Evolutionary conservation across 1,284 basidiomycete genomes (phyloP), one percentile per base, ranked within the genome.

Genomic region (Fomes fomentarius): DNA sequence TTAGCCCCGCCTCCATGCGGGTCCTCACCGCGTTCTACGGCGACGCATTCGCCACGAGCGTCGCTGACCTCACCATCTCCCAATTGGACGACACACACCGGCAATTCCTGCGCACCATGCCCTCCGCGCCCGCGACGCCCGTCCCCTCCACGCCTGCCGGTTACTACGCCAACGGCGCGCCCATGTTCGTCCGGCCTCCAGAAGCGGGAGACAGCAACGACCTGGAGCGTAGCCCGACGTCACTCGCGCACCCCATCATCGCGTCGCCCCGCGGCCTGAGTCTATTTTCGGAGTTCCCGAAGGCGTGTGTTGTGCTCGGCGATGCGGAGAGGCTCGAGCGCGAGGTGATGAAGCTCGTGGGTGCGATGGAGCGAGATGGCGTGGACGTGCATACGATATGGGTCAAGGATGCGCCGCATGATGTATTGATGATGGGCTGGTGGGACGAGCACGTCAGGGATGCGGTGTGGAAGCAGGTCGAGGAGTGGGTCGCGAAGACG

Each of bases 201-300:
- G 54, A 47, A 40, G 52, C 50, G 7, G 46, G 50, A 24, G 12
- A 22, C 43, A 24, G 8, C 21, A 22, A 11, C 12, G 42, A 46
- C 24, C 56, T 57, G 22, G 56, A 54, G 19, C 48, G 55, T 38
- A 63, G 61, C 56, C 65, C 67, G 48, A 66, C 67, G 54, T 62
- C 58, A 21, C 62, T 69, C 45, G 54, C 59, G 54, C 59, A 58
- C 37, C 69, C 68, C 24, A 58, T 64, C 42, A 64, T 72, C 48
- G 63, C 65, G 40, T 63, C 58, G 9, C 70, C 70, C 42, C 60
- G 66, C 41, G 69, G 68, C 31, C 65, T 71, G 21, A 72, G 69
- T 37, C 66, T 82, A 14, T 81, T 82, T 62, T 72, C 68, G 30
- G 71, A 69, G 26, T 82, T 81, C 55, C 76, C 80, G 33, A 67